These are phyloP conservation scores for Tylopilus vinaceipallidus DNA, from an alignment of 768 basidiomycete species.

Conservation along the genomic window DNA sequence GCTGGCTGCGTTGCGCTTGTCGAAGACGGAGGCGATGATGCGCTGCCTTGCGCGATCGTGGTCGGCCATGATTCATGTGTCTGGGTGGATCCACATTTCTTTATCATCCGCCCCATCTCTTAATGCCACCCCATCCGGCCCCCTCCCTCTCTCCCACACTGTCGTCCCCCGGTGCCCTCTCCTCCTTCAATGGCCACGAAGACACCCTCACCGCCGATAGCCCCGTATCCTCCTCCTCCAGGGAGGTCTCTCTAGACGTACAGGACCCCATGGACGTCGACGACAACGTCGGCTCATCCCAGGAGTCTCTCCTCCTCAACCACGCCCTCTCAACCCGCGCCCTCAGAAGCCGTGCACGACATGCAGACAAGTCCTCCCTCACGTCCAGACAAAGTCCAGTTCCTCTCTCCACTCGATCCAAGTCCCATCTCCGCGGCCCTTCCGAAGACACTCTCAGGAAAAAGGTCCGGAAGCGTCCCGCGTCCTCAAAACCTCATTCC, in stretches of 20 bases:
- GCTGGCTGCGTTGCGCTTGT: constrained; percentile 54
- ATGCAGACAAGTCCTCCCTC: constrained; percentile 26
- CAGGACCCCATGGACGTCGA: constrained; percentile 29
- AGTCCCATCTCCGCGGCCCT: constrained; percentile 18
- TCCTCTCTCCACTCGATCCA: constrained; percentile 28
- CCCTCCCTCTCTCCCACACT: constrained; percentile 29
- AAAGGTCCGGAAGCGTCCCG: constrained; percentile 23
- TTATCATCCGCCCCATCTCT: constrained; percentile 4
- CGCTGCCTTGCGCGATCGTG: constrained; percentile 54
- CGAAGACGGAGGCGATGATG: constrained; percentile 85
- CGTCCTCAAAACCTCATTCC: constrained; percentile 22
- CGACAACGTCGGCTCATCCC: constrained; percentile 20
- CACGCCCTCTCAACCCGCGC: constrained; percentile 26
- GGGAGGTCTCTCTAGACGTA: constrained; percentile 31
- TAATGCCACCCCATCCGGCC: constrained; percentile 17
- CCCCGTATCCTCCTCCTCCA: constrained; percentile 32
- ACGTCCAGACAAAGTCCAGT: constrained; percentile 23
- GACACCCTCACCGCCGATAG: constrained; percentile 29
- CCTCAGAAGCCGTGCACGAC: constrained; percentile 23
- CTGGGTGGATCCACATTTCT: constrained; percentile 10
- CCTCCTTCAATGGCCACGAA: constrained; percentile 32
- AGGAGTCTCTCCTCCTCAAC: constrained; percentile 26
- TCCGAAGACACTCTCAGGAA: constrained; percentile 31
- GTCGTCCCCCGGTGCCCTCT: constrained; percentile 31
- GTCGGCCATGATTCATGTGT: constrained; percentile 37